Evolutionary conservation across 2,329 filamentous ascomycete species (phyloP).

Genomic region (Calonectria ilicicola): DNA sequence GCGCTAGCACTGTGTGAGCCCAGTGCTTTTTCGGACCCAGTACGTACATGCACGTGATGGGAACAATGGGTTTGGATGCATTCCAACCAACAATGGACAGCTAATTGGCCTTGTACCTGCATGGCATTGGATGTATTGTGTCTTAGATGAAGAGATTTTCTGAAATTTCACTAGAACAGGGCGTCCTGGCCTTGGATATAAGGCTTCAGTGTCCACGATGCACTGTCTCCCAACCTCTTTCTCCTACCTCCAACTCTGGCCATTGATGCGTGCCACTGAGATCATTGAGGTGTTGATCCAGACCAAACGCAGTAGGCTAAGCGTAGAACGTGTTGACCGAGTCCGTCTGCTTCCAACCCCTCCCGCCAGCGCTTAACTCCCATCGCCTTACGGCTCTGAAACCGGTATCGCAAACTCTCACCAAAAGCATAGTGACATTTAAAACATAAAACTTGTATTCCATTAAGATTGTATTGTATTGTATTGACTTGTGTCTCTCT

Average conservation of each 20-base stretch:
- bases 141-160: background rate
- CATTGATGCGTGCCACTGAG: background rate
- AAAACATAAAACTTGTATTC: background rate
- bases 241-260: background rate
- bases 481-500: constrained; percentile 31
- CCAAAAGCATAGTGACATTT: background rate
- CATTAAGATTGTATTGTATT: constrained; percentile 16
- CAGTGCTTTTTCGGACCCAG: constrained; percentile 19
- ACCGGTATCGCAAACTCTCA: background rate
- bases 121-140: background rate
- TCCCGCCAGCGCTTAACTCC: background rate
- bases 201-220: background rate
- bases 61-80: background rate
- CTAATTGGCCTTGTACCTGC: background rate
- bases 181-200: background rate
- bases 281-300: background rate
- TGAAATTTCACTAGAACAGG: background rate
- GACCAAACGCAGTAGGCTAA: background rate
- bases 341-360: no score
- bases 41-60: constrained; percentile 33
- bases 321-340: no score
- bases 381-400: background rate
- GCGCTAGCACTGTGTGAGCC: constrained; percentile 18
- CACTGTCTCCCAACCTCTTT: background rate
- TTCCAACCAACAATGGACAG: constrained; percentile 5